These are phyloP conservation scores for Ceratopteris richardii DNA, from an alignment of 75 land plant species.

Conservation along the genomic window DNA sequence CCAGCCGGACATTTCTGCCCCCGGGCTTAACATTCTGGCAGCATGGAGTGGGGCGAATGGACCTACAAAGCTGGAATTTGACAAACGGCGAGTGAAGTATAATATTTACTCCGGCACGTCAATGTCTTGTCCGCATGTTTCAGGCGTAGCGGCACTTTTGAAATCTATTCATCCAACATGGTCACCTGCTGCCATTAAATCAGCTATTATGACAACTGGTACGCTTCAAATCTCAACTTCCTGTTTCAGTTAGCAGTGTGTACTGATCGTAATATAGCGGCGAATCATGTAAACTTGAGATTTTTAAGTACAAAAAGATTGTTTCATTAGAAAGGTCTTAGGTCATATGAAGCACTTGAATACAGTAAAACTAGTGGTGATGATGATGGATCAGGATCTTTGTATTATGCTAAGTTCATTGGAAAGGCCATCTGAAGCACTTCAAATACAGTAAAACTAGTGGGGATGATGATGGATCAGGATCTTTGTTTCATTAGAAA, in stretches of 20 bases:
- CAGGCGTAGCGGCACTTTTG: slow-evolving; percentile 51
- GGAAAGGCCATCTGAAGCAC: no score
- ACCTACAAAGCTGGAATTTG: slow-evolving; percentile 35
- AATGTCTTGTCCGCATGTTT: slow-evolving; percentile 78
- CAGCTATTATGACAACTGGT: slow-evolving; percentile 84
- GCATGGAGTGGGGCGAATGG: slow-evolving; percentile 60
- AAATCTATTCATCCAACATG: slow-evolving; percentile 59
- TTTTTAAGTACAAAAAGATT: no score
- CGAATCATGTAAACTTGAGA: not conserved
- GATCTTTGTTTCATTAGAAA: no score
- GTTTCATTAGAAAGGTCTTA: no score
- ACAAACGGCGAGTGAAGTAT: slow-evolving; percentile 44
- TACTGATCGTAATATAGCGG: slow-evolving; percentile 2
- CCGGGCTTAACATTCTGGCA: slow-evolving; percentile 74
- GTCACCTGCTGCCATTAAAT: slow-evolving; percentile 69
- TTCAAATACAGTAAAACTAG: no score
- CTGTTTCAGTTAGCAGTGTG: slow-evolving; percentile 11
- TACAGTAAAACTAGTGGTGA: no score
- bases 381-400: no score
- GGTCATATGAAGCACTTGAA: no score
- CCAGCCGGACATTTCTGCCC: slow-evolving; percentile 80
- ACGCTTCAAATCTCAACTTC: no score
- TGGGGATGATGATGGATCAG: no score
- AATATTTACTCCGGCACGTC: slow-evolving; percentile 78
- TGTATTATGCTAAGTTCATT: no score